Base-by-base conservation (phyloP, 148 eudicot species). In the Amaranthus hypochondriacus region DNA sequence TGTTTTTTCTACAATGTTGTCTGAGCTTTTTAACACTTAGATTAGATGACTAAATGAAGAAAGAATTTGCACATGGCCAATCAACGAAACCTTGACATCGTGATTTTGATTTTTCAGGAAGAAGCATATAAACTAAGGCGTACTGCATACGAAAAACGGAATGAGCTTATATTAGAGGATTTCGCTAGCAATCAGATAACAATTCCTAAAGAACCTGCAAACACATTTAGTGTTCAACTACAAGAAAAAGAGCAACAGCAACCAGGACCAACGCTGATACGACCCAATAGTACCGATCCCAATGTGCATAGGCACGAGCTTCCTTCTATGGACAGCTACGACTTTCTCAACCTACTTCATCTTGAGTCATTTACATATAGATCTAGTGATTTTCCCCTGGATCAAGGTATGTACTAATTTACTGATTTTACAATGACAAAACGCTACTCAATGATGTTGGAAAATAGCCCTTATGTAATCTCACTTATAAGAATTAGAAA, bases 71-170 rank as follows among this genome's bases (percentile, higher is more conserved):
- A 15, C 56, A 15, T 50, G 42, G 4, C 13, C 3, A 15, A 52
- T 48, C 42, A 9, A 21, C 63, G 43, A 60, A 28, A 60, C 9
- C 43, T 60, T 60, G 43, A 3, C 5, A 28, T 21, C 28, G 21
- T 6, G 9, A 60, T 60, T 60, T 60, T 8, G 9, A 15, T 7
- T 79, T 62, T 14, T 56, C 92, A 90, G 96, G 75, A 78, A 7
- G 43, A 55, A 65, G 81, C 83, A 71, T 83, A 85, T 52, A 65
- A 75, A 56, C 49, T 87, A 76, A 86, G 84, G 75, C 76, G n/a
- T 7, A 79, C 50, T 55, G 88, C 86, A 46, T 84, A 87, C 75
- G 70, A 74, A 62, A 82, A 84, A 62, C 64, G 69, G 73, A 47
- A 54, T 53, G 69, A 69, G 48, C 79, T 79, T 69, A 60, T 69